phyloP scores from a whole-genome alignment of 164 flowering plant species.

The Buxus sempervirens region DNA sequence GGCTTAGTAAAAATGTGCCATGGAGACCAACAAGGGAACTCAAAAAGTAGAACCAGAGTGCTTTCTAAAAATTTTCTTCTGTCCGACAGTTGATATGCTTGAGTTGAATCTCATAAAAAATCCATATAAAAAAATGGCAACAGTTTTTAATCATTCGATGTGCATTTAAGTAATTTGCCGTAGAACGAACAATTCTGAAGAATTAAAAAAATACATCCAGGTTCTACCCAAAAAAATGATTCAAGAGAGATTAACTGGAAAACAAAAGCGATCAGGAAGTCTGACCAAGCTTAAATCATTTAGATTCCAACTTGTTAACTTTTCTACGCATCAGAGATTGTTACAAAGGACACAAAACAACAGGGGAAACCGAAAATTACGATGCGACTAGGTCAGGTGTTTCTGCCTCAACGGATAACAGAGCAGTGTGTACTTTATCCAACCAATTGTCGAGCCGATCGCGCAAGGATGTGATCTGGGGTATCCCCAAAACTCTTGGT shows the following conservation, averaged over 20 bases:
- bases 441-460: conserved; percentile 78
- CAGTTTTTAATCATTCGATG: too few relatives aligned
- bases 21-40: too few relatives aligned
- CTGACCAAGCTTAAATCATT: neutral
- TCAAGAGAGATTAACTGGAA: neutral
- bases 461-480: conserved; percentile 80
- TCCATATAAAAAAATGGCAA: too few relatives aligned
- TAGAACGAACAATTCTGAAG: neutral
- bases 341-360: conserved; percentile 16
- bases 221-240: neutral
- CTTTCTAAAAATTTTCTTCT: too few relatives aligned
- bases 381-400: conserved; percentile 88
- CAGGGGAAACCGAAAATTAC: conserved; percentile 22
- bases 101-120: too few relatives aligned
- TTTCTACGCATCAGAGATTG: neutral
- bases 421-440: conserved; percentile 77
- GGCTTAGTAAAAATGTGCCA: too few relatives aligned
- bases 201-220: neutral
- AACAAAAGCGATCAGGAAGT: neutral
- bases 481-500: conserved; percentile 81
- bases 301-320: neutral
- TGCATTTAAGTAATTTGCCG: neutral
- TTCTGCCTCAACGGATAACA: conserved; percentile 84
- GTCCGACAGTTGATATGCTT: too few relatives aligned
- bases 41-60: too few relatives aligned